Evolutionary conservation across 2,329 filamentous ascomycete genomes (phyloP), one percentile per base, ranked within the genome.

Genomic region (Colletotrichum abscissum): DNA sequence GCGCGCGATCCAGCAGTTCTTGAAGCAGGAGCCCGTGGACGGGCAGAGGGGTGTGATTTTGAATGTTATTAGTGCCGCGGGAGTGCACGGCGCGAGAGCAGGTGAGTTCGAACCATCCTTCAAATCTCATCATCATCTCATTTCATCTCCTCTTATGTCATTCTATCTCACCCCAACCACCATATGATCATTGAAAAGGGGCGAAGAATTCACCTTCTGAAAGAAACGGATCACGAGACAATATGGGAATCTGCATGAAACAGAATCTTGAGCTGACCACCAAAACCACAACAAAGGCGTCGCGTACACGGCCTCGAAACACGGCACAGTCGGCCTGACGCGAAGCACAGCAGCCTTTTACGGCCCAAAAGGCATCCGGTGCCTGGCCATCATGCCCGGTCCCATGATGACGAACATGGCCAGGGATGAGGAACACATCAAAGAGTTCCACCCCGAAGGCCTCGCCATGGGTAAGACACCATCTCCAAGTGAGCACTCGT

Each of bases 331-430:
- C 2, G 88, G 86, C 0, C 79, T 90, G 66, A 89, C 88, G 9
- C 88, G 87, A 78, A 91, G 88, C 79, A 91, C 88, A 9, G 89
- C 89, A 1, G 84, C 85, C 0, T 88, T 84, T 76, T 92, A 92
- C 76, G 85, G 85, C 0, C 80, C 81, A 24, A 86, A 87, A 78
- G 88, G 88, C 26, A 88, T 92, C 72, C 84, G 68, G 5, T 71
- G 69, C 26, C 22, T 72, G 0, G 63, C 69, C 7, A 67, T 67
- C 22, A 86, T 89, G 75, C 82, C 89, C 55, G 88, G 87, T 11
- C 85, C 82, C n/a, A 90, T 91, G 86, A 73, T 82, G 22, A 91
- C 89, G 12, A 90, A 90, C 74, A 90, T 91, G 63, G 76, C 72
- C 2, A 42, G 38, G 9, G 56, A 57, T 6, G 46, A 66, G 33